Percentiles rank a stretch among this genome's conserved stretches.
phyloP scores from a whole-genome alignment of 2,329 filamentous ascomycete genomes.

The Apiospora hydei region DNA sequence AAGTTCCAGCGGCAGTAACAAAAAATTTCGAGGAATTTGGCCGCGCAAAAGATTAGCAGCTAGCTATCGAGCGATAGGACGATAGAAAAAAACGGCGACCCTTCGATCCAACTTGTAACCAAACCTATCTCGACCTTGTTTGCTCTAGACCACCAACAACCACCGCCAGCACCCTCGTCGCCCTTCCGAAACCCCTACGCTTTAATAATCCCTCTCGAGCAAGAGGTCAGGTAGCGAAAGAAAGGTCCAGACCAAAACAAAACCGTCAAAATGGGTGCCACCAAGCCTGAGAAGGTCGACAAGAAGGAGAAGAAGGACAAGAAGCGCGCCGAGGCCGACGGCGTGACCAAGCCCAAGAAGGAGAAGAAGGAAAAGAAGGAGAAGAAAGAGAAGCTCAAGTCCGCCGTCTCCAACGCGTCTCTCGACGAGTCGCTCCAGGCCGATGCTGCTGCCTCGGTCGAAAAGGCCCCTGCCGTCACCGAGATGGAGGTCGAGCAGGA shows the following conservation, averaged over 20 bases:
- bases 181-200: not conserved
- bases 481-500: slow-evolving; percentile 55
- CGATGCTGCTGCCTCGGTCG: slow-evolving; percentile 55
- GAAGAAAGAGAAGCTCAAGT: slow-evolving; percentile 76
- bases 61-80: slow-evolving; percentile 16
- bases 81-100: slow-evolving; percentile 7
- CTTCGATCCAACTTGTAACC: not conserved
- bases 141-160: not conserved
- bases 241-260: not conserved
- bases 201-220: not conserved
- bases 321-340: slow-evolving; percentile 61
- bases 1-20: slow-evolving; percentile 4
- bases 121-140: slow-evolving; percentile 4
- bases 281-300: slow-evolving; percentile 49
- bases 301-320: slow-evolving; percentile 66
- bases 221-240: not conserved
- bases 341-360: slow-evolving; percentile 63
- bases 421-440: slow-evolving; percentile 71
- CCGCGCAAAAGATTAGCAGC: slow-evolving; percentile 13
- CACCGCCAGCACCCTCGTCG: not conserved
- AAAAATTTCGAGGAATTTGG: slow-evolving; percentile 22
- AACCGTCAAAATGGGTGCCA: slow-evolving; percentile 39
- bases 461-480: slow-evolving; percentile 47
- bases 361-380: slow-evolving; percentile 70
- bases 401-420: slow-evolving; percentile 62